Percentiles rank a stretch among this genome's conserved stretches.
Evolutionary conservation across 2,329 filamentous ascomycete species (phyloP).

Genomic region (Penicillium brevicompactum): DNA sequence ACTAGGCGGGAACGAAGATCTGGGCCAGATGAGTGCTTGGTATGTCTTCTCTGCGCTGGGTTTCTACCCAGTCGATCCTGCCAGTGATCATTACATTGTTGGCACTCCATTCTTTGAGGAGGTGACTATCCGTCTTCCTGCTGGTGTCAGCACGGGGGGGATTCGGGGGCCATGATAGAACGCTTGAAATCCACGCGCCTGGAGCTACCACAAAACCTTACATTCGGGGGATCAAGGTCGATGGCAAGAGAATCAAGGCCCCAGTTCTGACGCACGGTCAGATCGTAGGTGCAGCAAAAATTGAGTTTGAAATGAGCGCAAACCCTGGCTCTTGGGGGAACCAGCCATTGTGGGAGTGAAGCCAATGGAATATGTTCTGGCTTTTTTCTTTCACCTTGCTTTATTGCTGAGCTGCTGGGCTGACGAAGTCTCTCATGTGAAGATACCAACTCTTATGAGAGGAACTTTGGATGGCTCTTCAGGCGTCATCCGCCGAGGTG

Average conservation of each 20-base stretch:
- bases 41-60: constrained; percentile 52
- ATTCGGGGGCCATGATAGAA: constrained; percentile 19
- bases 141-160: constrained; percentile 35
- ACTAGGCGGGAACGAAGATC: constrained; percentile 51
- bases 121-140: constrained; percentile 42
- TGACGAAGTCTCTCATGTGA: no score
- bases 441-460: no score
- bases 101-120: constrained; percentile 52
- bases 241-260: constrained; percentile 37
- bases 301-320: constrained; percentile 51
- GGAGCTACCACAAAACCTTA: constrained; percentile 46
- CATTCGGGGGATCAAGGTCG: constrained; percentile 45
- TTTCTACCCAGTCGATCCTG: constrained; percentile 52
- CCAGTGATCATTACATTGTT: constrained; percentile 49
- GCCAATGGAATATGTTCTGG: no score
- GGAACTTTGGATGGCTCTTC: no score
- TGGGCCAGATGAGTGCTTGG: constrained; percentile 56
- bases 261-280: constrained; percentile 46
- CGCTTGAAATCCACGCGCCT: constrained; percentile 45
- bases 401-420: no score
- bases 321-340: constrained; percentile 38
- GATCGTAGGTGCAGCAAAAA: constrained; percentile 41
- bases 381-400: no score
- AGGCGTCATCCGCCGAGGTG: no score
- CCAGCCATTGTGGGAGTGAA: constrained; percentile 7